Evolutionary conservation across 306 rosid genomes (phyloP).

Genomic region (Castanea crenata): DNA sequence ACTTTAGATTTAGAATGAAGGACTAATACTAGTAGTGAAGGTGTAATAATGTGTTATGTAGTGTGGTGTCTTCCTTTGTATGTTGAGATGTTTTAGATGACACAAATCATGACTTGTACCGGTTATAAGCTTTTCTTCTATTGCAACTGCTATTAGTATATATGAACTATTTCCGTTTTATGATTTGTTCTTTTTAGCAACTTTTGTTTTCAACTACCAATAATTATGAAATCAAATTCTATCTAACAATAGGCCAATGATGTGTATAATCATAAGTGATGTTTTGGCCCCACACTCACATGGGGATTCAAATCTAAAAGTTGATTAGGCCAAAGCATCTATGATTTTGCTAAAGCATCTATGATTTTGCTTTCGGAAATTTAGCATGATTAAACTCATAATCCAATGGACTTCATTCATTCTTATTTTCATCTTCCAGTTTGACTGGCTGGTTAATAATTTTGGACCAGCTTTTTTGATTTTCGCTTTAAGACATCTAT

Average conservation of each 20-base stretch:
- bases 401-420: slow-evolving; percentile 8
- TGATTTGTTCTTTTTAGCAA: slow-evolving; percentile 25
- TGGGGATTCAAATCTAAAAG: slow-evolving; percentile 27
- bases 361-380: slow-evolving; percentile 26
- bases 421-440: neutral
- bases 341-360: slow-evolving; percentile 7
- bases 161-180: slow-evolving; percentile 35
- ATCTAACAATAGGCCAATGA: slow-evolving; percentile 15
- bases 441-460: neutral
- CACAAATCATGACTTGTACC: slow-evolving; percentile 52
- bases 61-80: slow-evolving; percentile 44
- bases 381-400: slow-evolving; percentile 25
- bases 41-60: slow-evolving; percentile 55
- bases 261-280: slow-evolving; percentile 37
- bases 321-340: slow-evolving; percentile 7
- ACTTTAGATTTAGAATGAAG: slow-evolving; percentile 49
- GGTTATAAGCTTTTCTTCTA: slow-evolving; percentile 37
- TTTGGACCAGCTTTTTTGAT: neutral
- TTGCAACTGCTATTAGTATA: slow-evolving; percentile 31
- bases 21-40: slow-evolving; percentile 47
- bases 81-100: slow-evolving; percentile 43
- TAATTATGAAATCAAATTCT: slow-evolving; percentile 33
- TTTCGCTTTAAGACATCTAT: neutral
- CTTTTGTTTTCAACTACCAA: slow-evolving; percentile 27
- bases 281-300: slow-evolving; percentile 45